A percentile compares a stretch with the other conserved stretches of the same genome.
Evolutionary conservation across 192 early-diverging fungal species (phyloP).

Genomic region (Jimgerdemannia flammicorona): DNA sequence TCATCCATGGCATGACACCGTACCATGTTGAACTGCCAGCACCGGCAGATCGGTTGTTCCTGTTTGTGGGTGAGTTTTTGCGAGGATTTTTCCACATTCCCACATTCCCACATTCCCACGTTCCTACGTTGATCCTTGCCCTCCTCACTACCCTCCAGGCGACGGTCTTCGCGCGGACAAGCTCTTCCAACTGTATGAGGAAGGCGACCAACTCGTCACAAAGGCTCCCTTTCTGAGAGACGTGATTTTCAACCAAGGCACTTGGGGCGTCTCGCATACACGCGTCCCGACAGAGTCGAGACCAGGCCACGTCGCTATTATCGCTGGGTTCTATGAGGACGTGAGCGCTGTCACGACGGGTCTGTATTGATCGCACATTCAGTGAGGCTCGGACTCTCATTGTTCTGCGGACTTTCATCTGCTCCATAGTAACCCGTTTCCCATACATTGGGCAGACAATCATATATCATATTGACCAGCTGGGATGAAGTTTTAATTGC

Average conservation of each 20-base stretch:
- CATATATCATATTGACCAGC: not conserved
- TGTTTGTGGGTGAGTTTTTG: constrained; percentile 71
- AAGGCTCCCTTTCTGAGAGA: constrained; percentile 55
- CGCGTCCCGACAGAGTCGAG: constrained; percentile 94
- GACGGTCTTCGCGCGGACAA: constrained; percentile 95
- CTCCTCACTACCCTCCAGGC: constrained; percentile 39
- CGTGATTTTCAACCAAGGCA: constrained; percentile 55
- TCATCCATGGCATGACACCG: constrained; percentile 96
- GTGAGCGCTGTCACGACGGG: constrained; percentile 96
- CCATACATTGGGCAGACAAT: not conserved
- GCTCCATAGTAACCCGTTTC: not conserved
- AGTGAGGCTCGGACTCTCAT: too few species aligned
- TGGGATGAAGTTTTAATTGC: too few species aligned
- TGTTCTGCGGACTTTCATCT: too few species aligned
- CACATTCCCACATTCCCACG: not conserved
- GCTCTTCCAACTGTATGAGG: constrained; percentile 71
- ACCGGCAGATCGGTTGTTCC: constrained; percentile 83
- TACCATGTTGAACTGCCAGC: constrained; percentile 63
- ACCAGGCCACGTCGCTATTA: constrained; percentile 96
- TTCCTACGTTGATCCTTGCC: not conserved
- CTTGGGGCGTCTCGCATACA: constrained; percentile 87
- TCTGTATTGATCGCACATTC: constrained; percentile 14
- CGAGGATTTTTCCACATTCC: not conserved
- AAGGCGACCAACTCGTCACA: constrained; percentile 35
- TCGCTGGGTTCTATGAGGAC: constrained; percentile 98